These are phyloP conservation scores for Barnettozyma populi DNA, from an alignment of 805 yeast genomes.

Conservation along the genomic window DNA sequence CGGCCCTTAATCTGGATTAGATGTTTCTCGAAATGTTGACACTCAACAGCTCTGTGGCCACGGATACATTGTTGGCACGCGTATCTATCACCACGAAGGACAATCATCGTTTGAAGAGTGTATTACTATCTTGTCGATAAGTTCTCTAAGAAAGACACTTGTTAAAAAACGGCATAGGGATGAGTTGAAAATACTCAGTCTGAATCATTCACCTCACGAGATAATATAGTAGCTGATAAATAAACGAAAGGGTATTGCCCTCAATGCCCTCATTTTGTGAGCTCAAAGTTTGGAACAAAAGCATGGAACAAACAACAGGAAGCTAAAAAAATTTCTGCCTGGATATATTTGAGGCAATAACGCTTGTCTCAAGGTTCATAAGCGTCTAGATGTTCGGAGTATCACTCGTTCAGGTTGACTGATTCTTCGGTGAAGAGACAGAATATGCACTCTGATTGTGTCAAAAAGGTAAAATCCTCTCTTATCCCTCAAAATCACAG, in stretches of 20 bases:
- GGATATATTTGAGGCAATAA: too few species aligned
- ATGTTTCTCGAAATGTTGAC: conserved; percentile 76
- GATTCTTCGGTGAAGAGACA: neutral
- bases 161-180: neutral
- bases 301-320: neutral
- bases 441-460: neutral
- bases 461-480: neutral
- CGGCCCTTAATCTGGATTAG: conserved; percentile 79
- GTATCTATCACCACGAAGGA: conserved; percentile 73
- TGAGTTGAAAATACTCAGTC: neutral
- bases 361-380: too few species aligned
- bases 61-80: conserved; percentile 84
- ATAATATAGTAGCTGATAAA: neutral
- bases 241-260: neutral
- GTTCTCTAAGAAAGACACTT: neutral
- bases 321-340: too few species aligned
- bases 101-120: conserved; percentile 45
- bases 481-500: neutral
- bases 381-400: neutral
- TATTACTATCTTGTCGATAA: neutral
- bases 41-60: conserved; percentile 86
- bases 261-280: neutral
- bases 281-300: neutral
- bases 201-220: neutral
- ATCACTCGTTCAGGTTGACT: neutral